These are phyloP conservation scores for Effrenium voratum DNA, from an alignment of 73 alveolate species.

Conservation along the genomic window DNA sequence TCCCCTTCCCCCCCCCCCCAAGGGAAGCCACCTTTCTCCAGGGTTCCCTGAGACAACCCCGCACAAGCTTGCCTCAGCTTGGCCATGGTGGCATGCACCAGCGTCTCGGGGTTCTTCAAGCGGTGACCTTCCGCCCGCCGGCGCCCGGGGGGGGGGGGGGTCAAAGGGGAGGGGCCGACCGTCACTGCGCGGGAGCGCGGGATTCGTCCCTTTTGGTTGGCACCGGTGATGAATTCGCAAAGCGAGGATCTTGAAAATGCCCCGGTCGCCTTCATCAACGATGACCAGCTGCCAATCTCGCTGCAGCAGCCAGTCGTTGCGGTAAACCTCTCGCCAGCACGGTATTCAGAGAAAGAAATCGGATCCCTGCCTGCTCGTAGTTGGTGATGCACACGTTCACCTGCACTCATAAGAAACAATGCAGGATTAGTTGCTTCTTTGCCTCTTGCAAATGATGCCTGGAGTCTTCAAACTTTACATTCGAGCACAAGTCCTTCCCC, in stretches of 20 bases:
- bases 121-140: not conserved
- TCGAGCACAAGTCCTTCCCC: too few relatives aligned
- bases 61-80: not conserved
- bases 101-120: conserved; percentile 31
- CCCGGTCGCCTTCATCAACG: conserved; percentile 17
- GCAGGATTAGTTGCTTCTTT: too few relatives aligned
- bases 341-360: not conserved
- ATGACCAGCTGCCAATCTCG: not conserved
- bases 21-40: not conserved
- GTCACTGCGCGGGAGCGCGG: too few relatives aligned
- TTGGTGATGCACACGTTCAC: conserved; percentile 17
- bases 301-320: not conserved
- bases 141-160: not conserved
- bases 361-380: conserved; percentile 4
- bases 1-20: not conserved
- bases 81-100: conserved; percentile 9
- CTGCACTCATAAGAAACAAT: not conserved
- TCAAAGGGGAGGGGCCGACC: not conserved
- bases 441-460: too few relatives aligned
- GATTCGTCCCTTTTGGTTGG: too few relatives aligned
- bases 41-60: not conserved
- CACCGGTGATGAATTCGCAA: not conserved
- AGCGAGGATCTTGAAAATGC: not conserved
- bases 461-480: too few relatives aligned
- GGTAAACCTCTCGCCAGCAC: not conserved